phyloP scores from a whole-genome alignment of 441 rosid genomes.

The Gossypium davidsonii region DNA sequence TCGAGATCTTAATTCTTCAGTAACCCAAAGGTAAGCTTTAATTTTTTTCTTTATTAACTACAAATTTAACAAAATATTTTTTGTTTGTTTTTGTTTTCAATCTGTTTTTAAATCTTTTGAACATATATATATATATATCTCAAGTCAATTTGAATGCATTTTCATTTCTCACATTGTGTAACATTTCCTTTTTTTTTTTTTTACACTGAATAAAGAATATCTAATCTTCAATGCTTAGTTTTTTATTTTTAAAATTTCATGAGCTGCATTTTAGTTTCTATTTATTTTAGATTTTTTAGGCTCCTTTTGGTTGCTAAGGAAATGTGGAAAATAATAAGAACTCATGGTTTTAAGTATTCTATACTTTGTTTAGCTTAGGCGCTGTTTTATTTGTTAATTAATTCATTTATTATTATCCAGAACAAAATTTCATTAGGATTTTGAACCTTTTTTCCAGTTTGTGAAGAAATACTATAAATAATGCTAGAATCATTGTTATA shows the following conservation, averaged over 20 bases:
- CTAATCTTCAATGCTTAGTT: neutral
- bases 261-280: neutral
- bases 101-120: conserved; percentile 18
- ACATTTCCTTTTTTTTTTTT: neutral
- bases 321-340: conserved; percentile 8
- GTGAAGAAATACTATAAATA: neutral
- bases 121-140: neutral
- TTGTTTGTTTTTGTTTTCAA: neutral
- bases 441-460: neutral
- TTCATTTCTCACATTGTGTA: conserved; percentile 12
- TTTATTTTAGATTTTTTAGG: conserved; percentile 1
- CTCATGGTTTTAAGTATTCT: neutral
- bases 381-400: neutral
- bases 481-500: neutral
- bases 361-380: neutral
- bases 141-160: conserved; percentile 16
- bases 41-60: neutral
- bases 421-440: neutral
- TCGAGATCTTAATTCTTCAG: conserved; percentile 40
- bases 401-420: neutral
- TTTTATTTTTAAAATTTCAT: neutral
- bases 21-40: conserved; percentile 16
- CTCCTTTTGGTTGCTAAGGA: conserved; percentile 20
- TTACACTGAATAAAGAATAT: neutral
- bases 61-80: neutral